Evolutionary conservation across 306 rosid species (phyloP), one percentile per base, ranked within the genome.

Genomic region (Spatholobus suberectus): DNA sequence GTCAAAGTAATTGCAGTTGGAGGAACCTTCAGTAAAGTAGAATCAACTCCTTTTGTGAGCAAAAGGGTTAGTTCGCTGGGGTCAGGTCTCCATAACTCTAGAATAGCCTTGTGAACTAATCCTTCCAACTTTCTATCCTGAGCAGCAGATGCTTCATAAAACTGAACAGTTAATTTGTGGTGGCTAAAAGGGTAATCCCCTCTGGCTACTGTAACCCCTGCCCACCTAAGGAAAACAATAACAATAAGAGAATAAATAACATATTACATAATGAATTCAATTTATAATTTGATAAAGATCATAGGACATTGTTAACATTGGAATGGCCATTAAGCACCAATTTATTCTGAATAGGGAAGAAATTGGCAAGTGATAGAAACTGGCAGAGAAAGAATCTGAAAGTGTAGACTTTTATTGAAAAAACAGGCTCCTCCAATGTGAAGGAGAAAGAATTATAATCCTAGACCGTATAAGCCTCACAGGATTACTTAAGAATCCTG

Each of bases 121-220:
- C 96, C 96, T 94, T 96, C 99, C 89, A 96, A 86, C 83, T 96
- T 96, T 85, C 99, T 89, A 82, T 96, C 99, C 90, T 96, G 99
- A 65, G 99, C 98, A 72, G 99, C 97, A 90, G 98, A 84, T 80
- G 92, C 93, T 92, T 96, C 99, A 85, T 94, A 96, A 84, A 96
- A 94, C 75, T 94, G 98, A 82, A 94, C 99, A 65, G 98, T 94
- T 87, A 96, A 91, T 87, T 96, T 96, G 88, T 96, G 99, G 89
- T 96, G 99, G 90, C 99, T 96, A 89, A 96, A 96, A 58, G 99
- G 99, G 86, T 96, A 96, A 85, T 96, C 99, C 72, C 98, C 99
- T 88, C 98, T 90, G 83, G 98, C 98, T 76, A 86, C 91, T 81
- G 97, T 91, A 75, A 96, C 97, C 81, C 97, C 98, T 3, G 94